Evolutionary conservation across 192 early-diverging fungal species (phyloP), one percentile per base, ranked within the genome.

Genomic region (Chytriomyces confervae): DNA sequence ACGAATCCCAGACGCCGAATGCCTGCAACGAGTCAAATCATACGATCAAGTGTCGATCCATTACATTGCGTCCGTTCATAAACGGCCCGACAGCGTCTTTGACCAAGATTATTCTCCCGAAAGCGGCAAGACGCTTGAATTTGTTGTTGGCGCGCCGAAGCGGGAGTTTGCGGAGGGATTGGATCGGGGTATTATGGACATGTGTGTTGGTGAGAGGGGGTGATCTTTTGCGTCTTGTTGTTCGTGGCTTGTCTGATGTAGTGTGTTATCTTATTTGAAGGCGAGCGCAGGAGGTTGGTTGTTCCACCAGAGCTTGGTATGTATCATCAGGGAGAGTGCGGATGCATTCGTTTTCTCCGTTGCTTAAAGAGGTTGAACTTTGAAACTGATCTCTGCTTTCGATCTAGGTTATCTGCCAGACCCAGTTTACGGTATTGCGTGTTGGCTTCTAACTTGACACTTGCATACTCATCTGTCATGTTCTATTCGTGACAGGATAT

Each of bases 381-480:
- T 1, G 16, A 20, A 60, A 60, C 13, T 13, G 53, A 20, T 2
- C 0, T 18, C 13, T 60, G 13, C 1, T 18, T 60, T 3, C 3
- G n/a, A 60, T 60, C 1, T 3, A 60, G 66, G 66, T 9, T 67
- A 47, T 45, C 2, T 67, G 66, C 66, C 66, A 18, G 66, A 67
- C 47, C 66, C 66, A 18, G 44, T 67, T 10, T 67, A 67, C 23
- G 66, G 66, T 67, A 11, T 20, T 13, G 53, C n/a, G 53, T 11
- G 53, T 11, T 57, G 11, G 53, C 1, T 11, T 11, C 53, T 18
- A 57, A 57, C 53, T 18, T 57, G 13, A 11, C 53, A 27, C 1
- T 27, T 20, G 27, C 10, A 16, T 64, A 1, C 27, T 64, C 10
- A 64, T 64, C 29, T 64, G 1, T 3, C 5, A 11, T 16, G 5